These are phyloP conservation scores for Fusarium camptoceras DNA, from an alignment of 2,329 filamentous ascomycete genomes.

Conservation along the genomic window DNA sequence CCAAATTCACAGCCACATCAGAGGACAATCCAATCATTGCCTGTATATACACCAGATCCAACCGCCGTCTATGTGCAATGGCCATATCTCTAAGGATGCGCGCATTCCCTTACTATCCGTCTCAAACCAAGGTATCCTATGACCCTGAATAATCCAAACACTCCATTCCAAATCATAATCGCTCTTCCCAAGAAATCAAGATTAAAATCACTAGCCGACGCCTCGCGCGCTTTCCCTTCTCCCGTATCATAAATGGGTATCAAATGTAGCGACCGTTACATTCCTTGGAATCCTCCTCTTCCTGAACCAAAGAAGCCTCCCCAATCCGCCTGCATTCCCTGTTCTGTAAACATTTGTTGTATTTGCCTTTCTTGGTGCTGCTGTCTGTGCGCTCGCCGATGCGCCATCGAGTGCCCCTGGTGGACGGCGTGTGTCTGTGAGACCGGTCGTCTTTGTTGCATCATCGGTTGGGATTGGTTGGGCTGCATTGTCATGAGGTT, in stretches of 20 bases:
- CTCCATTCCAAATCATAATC: constrained; percentile 41
- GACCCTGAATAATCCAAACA: constrained; percentile 18
- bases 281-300: constrained; percentile 57
- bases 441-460: constrained; percentile 40
- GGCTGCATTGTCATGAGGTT: constrained; percentile 58
- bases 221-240: constrained; percentile 44
- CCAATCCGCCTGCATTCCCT: constrained; percentile 60
- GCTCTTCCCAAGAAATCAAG: constrained; percentile 39
- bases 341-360: constrained; percentile 63
- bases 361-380: constrained; percentile 57
- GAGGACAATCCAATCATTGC: constrained; percentile 13
- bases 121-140: constrained; percentile 19
- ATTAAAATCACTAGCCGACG: constrained; percentile 42
- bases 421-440: constrained; percentile 44
- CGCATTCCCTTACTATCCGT: constrained; percentile 23
- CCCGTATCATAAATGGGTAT: constrained; percentile 55
- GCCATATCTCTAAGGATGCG: constrained; percentile 38
- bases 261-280: constrained; percentile 54
- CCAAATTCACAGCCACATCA: neutral
- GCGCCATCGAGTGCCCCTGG: constrained; percentile 42
- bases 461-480: constrained; percentile 44
- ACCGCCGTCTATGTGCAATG: constrained; percentile 34
- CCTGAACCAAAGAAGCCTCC: constrained; percentile 60
- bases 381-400: constrained; percentile 42
- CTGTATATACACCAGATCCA: constrained; percentile 29